phyloP scores from a whole-genome alignment of 116 monocot genomes.

The Zostera marina region DNA sequence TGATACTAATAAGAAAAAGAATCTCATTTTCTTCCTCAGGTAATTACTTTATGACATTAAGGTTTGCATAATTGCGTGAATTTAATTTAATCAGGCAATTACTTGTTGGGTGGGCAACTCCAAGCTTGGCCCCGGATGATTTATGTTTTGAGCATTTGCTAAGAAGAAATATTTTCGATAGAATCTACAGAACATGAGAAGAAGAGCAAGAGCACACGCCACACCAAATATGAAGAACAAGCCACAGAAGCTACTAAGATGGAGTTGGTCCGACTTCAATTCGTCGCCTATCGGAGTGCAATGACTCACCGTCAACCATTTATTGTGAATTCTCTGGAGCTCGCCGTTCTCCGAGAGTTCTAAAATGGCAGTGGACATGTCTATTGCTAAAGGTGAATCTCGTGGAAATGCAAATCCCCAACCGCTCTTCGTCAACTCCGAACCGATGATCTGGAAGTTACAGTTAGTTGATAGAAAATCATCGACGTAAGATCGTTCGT shows the following conservation, averaged over 20 bases:
- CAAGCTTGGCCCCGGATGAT: no score
- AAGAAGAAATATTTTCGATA: no score
- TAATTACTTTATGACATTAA: no score
- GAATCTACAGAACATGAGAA: conserved; percentile 20
- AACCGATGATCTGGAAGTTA: conserved; percentile 26
- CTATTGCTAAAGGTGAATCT: conserved; percentile 59
- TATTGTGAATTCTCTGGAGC: conserved; percentile 64
- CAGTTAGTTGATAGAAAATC: conserved; percentile 30
- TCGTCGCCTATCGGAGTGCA: conserved; percentile 28
- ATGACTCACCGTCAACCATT: conserved; percentile 36
- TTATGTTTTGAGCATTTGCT: no score
- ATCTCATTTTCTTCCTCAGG: no score
- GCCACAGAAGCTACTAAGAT: conserved; percentile 39
- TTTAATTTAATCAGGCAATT: no score
- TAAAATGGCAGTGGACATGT: conserved; percentile 71
- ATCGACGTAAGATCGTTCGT: conserved; percentile 45
- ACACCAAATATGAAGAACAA: conserved; percentile 52
- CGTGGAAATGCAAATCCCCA: conserved; percentile 76
- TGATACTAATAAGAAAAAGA: no score
- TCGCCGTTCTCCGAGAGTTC: conserved; percentile 70
- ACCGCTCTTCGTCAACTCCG: conserved; percentile 43
- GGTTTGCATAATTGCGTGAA: no score
- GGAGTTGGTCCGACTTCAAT: conserved; percentile 32
- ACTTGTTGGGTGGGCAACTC: no score
- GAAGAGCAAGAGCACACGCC: conserved; percentile 36